A percentile compares a stretch with the other conserved stretches of the same genome.
These are phyloP conservation scores for Stramenopiles sp. DNA, from an alignment of 352 stramenopile genomes.

Conservation along the genomic window DNA sequence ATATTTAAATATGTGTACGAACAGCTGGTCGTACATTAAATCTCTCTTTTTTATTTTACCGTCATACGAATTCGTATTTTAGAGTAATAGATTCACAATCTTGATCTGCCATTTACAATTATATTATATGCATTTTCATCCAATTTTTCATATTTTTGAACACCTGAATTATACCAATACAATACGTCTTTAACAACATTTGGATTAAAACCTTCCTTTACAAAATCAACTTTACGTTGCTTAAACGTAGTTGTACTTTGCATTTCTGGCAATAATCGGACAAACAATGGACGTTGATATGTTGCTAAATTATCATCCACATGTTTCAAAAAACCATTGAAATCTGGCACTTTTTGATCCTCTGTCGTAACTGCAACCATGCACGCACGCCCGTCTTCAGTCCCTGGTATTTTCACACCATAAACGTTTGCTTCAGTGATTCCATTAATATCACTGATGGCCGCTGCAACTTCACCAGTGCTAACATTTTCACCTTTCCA, in stretches of 20 bases:
- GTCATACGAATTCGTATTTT: too few relatives aligned
- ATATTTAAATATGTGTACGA: too few relatives aligned
- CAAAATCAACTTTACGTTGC: too few relatives aligned
- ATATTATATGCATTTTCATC: too few relatives aligned
- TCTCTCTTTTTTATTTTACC: too few relatives aligned
- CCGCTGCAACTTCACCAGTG: conserved; percentile 59
- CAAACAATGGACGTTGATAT: conserved; percentile 56
- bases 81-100: too few relatives aligned
- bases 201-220: too few relatives aligned
- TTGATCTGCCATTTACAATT: too few relatives aligned
- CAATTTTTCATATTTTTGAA: too few relatives aligned
- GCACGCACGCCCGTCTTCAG: conserved; percentile 45
- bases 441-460: conserved; percentile 42
- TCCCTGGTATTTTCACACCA: conserved; percentile 28
- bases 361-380: conserved; percentile 45
- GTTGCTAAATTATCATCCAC: conserved; percentile 19
- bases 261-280: conserved; percentile 44
- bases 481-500: conserved; percentile 79
- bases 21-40: too few relatives aligned
- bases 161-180: too few relatives aligned
- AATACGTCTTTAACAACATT: too few relatives aligned
- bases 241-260: conserved; percentile 68
- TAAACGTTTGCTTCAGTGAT: conserved; percentile 32
- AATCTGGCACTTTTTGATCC: background rate
- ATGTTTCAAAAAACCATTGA: conserved; percentile 3